These are phyloP conservation scores for Fusarium agapanthi DNA, from an alignment of 2,329 filamentous ascomycete genomes.

Conservation along the genomic window DNA sequence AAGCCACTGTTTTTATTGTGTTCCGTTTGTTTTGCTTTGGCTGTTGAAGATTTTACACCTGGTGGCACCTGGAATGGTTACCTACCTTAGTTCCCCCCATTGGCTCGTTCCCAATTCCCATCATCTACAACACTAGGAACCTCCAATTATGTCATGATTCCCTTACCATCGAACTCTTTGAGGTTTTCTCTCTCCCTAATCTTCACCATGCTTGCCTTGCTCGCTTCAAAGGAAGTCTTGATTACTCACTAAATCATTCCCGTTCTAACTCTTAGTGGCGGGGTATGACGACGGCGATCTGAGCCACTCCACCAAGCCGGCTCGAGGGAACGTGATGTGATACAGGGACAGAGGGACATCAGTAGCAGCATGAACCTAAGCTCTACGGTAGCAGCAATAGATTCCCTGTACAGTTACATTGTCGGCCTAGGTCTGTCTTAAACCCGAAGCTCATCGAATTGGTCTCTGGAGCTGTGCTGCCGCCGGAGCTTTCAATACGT, in stretches of 20 bases:
- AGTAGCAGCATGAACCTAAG: not conserved
- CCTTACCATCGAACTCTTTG: not conserved
- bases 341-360: conserved; percentile 13
- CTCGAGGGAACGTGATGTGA: conserved; percentile 36
- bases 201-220: not conserved
- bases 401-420: conserved; percentile 13
- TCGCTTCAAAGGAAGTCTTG: conserved; percentile 1
- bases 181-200: not conserved
- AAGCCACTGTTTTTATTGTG: not conserved
- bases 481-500: not conserved
- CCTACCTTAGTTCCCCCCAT: not conserved
- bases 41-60: conserved; percentile 12
- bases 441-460: not conserved
- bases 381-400: not conserved
- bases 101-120: not conserved
- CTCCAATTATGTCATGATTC: not conserved
- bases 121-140: not conserved
- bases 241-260: conserved; percentile 7
- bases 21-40: not conserved
- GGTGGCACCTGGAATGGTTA: not conserved
- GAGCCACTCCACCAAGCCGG: conserved; percentile 34
- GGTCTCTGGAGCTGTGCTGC: not conserved
- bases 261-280: conserved; percentile 24
- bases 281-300: conserved; percentile 38
- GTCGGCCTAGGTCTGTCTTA: not conserved